Conservation (phyloP, 2,329 filamentous ascomycete species). For the Trichoderma koningiopsis region DNA sequence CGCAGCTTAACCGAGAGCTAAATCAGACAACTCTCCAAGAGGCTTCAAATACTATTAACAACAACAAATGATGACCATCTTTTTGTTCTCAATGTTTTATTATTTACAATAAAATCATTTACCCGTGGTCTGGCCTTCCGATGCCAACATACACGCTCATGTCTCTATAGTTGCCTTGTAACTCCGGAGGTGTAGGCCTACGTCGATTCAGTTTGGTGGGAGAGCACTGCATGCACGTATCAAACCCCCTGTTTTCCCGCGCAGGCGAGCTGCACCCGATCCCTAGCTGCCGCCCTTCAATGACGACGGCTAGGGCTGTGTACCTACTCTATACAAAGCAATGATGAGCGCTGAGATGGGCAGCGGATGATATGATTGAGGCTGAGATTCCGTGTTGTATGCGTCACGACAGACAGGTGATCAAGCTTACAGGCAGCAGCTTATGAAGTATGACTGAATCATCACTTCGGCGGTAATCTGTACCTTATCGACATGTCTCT, state of each 20-base stretch:
- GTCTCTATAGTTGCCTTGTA: neutral
- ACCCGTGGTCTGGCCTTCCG: neutral
- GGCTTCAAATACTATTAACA: neutral
- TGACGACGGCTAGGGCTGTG: neutral
- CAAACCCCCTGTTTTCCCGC: constrained; percentile 3
- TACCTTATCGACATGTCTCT: neutral
- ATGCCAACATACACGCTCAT: neutral
- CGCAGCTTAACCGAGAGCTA: neutral
- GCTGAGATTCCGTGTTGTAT: neutral
- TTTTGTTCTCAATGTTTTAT: neutral
- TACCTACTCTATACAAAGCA: neutral
- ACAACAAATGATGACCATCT: neutral
- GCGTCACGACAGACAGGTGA: neutral
- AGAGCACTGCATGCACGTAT: neutral
- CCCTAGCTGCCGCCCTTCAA: constrained; percentile 3
- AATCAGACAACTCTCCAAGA: neutral
- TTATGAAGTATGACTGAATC: neutral
- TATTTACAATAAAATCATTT: neutral
- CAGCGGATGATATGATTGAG: neutral
- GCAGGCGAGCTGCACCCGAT: constrained; percentile 21
- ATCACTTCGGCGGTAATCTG: neutral
- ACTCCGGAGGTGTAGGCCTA: neutral
- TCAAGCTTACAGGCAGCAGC: neutral
- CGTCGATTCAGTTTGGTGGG: neutral
- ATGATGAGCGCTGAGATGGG: neutral